These are phyloP conservation scores for Dichotomopilus funicola DNA, from an alignment of 2,329 filamentous ascomycete genomes.

Conservation along the genomic window DNA sequence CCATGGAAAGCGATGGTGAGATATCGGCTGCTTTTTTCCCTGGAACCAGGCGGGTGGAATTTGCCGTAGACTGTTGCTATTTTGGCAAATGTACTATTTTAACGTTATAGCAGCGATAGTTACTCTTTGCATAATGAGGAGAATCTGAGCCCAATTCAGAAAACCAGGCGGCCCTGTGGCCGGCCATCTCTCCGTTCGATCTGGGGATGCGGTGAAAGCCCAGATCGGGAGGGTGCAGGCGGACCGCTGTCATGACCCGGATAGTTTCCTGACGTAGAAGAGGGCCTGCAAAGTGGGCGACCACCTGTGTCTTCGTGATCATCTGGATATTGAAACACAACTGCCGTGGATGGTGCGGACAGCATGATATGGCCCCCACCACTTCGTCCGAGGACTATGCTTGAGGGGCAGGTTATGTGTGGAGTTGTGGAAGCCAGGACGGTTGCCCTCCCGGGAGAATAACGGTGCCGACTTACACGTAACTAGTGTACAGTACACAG, in stretches of 20 bases:
- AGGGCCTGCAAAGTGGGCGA: neutral
- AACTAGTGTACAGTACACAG: too few species aligned
- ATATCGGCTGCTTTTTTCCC: constrained; percentile 4
- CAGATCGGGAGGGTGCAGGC: constrained; percentile 2
- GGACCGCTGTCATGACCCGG: neutral
- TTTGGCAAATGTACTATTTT: neutral
- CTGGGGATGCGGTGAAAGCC: constrained; percentile 1
- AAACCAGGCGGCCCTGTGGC: too few species aligned
- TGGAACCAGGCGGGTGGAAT: constrained; percentile 9
- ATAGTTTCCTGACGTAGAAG: neutral
- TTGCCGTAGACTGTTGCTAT: neutral
- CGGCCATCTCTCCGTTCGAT: too few species aligned
- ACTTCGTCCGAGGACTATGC: neutral
- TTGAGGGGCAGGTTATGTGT: too few species aligned
- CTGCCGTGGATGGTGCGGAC: neutral
- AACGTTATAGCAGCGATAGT: too few species aligned
- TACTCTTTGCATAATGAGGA: too few species aligned
- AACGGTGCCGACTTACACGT: too few species aligned
- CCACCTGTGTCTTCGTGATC: constrained; percentile 4
- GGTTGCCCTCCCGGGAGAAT: too few species aligned
- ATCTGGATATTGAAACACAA: constrained; percentile 13
- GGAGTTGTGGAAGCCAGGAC: too few species aligned
- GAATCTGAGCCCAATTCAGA: too few species aligned
- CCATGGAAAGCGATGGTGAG: constrained; percentile 4
- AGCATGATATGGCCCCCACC: neutral